Evolutionary conservation across 345 rosid species (phyloP), one percentile per base, ranked within the genome.

Genomic region (Mallotus nudiflorus): DNA sequence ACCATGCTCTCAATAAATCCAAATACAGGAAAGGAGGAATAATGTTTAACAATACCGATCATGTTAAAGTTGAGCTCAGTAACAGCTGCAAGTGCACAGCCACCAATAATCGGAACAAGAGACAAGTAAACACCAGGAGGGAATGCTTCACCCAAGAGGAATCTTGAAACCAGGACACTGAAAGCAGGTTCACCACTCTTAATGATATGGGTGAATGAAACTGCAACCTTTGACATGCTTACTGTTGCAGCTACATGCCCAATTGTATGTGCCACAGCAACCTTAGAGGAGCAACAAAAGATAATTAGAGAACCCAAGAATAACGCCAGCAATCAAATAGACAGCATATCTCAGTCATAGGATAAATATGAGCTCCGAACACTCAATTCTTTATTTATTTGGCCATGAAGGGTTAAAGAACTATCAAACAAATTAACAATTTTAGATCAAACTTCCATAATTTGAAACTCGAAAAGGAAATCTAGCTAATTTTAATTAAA

Each of bases 201-300:
- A 78, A 95, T 95, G 73, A 92, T 95, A 74, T 92, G 98, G 15
- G 99, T 92, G 71, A 95, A 96, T 22, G 99, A 96, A 59, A 96
- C 98, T 19, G 97, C 98, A 18, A 92, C 99, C 83, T 96, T 96
- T 0, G 99, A 96, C 98, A 92, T 92, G 73, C 99, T 95, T 71
- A 92, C 94, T 0, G 98, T 92, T 29, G 99, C 99, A n/a, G 98
- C 99, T 20, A 96, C 98, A 85, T 96, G 99, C 61, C 99, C 98
- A 16, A 92, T 88, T 45, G 98, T 96, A 78, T 92, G 98, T 12
- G 97, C 99, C 74, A 96, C 91, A 1, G 96, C 99, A 75, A 95
- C 99, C 99, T 92, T 61, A 65, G 56, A 74, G 56, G 72, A 51
- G n/a, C n/a, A n/a, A 69, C 65, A 42, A 35, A 68, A 49, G 48